A percentile compares a stretch with the other conserved stretches of the same genome.
phyloP scores from a whole-genome alignment of 2,329 filamentous ascomycete species.

The Acrodontium crateriforme region DNA sequence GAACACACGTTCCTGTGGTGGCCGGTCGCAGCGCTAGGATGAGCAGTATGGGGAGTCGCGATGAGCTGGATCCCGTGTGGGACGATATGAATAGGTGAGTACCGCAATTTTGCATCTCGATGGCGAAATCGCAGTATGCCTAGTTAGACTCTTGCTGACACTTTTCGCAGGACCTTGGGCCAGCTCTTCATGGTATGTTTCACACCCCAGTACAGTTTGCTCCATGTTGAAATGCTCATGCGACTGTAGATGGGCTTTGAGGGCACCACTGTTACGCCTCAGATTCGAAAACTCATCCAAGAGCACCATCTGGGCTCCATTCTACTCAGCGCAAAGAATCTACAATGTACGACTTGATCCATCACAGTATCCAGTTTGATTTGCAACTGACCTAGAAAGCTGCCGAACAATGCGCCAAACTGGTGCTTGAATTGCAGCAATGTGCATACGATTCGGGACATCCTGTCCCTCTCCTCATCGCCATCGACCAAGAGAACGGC shows the following conservation, averaged over 20 bases:
- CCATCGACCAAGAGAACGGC: constrained; percentile 93
- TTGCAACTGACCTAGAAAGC: constrained; percentile 41
- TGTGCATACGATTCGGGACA: constrained; percentile 86
- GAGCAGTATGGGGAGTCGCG: constrained; percentile 35
- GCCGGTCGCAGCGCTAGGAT: no score
- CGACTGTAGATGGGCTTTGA: constrained; percentile 64
- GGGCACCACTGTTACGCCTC: constrained; percentile 68
- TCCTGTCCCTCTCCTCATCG: constrained; percentile 76
- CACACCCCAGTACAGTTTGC: constrained; percentile 2
- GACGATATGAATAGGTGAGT: constrained; percentile 62
- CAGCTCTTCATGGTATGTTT: constrained; percentile 23
- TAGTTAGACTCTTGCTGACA: constrained; percentile 19
- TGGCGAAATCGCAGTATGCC: background rate
- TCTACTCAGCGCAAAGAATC: constrained; percentile 68
- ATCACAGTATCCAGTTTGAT: constrained; percentile 1
- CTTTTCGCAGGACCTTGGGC: constrained; percentile 30
- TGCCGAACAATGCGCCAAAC: constrained; percentile 72
- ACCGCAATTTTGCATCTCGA: constrained; percentile 1
- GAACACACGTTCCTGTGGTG: no score
- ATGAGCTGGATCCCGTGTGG: constrained; percentile 42
- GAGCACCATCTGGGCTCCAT: constrained; percentile 82
- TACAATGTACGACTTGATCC: constrained; percentile 50
- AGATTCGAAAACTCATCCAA: constrained; percentile 68
- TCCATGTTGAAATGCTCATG: constrained; percentile 11
- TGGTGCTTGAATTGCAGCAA: constrained; percentile 83